These are phyloP conservation scores for Blastomyces emzantsi DNA, from an alignment of 2,329 filamentous ascomycete genomes.

Conservation along the genomic window DNA sequence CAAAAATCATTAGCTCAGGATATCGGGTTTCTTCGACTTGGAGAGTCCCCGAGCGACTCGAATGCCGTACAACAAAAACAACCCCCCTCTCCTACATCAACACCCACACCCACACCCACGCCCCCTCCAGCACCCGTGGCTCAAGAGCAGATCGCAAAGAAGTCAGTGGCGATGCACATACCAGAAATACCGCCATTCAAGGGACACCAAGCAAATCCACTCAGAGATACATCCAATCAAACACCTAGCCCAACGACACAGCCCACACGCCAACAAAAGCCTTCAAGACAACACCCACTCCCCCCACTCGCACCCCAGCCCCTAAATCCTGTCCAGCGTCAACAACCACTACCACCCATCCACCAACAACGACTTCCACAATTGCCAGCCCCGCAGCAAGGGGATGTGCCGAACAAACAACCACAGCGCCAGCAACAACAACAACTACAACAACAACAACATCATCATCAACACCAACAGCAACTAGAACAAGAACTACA, in stretches of 20 bases:
- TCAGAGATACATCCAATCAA: constrained; percentile 14
- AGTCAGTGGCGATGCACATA: constrained; percentile 23
- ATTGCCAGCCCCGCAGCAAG: constrained; percentile 44
- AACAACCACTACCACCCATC: constrained; percentile 11
- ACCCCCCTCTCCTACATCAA: constrained; percentile 7
- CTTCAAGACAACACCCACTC: constrained; percentile 21
- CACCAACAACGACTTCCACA: constrained; percentile 12
- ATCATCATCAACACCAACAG: constrained; percentile 11
- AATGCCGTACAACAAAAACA: constrained; percentile 15
- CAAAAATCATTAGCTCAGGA: constrained; percentile 36
- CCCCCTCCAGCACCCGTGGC: constrained; percentile 13
- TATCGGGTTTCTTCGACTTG: constrained; percentile 33
- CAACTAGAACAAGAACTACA: constrained; percentile 22
- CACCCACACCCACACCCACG: constrained; percentile 6
- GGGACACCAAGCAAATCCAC: constrained; percentile 20
- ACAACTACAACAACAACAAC: constrained; percentile 4
- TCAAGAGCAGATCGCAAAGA: constrained; percentile 18
- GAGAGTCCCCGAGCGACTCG: constrained; percentile 21
- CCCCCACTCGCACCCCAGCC: constrained; percentile 22
- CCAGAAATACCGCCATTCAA: constrained; percentile 29
- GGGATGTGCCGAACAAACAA: constrained; percentile 38
- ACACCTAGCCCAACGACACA: constrained; percentile 6
- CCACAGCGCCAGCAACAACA: constrained; percentile 23
- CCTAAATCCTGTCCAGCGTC: constrained; percentile 11
- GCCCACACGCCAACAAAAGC: constrained; percentile 12